Evolutionary conservation across 1,284 basidiomycete species (phyloP).

Genomic region (Fereydounia khargensis): DNA sequence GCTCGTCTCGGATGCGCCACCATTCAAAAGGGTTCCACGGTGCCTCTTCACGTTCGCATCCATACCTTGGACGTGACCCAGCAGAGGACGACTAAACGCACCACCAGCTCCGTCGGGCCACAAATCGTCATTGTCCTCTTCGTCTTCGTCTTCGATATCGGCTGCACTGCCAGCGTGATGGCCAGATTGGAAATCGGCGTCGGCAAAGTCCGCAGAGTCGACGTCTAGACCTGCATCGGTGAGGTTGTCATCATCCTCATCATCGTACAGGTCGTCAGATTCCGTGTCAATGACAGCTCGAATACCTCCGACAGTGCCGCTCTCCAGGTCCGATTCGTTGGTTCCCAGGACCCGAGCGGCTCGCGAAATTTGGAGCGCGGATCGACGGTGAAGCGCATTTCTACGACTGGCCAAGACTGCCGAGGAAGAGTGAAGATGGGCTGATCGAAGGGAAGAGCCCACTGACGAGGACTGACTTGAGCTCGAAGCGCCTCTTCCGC

Average conservation of each 20-base stretch:
- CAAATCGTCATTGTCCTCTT: constrained; percentile 13
- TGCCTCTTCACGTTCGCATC: too few species aligned
- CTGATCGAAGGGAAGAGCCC: too few species aligned
- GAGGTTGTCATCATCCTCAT: constrained; percentile 2
- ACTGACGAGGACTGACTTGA: too few species aligned
- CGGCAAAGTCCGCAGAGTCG: neutral
- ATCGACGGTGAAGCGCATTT: too few species aligned
- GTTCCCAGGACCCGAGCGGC: constrained; percentile 38
- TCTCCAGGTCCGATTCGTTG: constrained; percentile 35
- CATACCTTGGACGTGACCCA: constrained; percentile 11
- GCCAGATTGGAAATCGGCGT: neutral
- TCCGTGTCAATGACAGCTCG: constrained; percentile 28
- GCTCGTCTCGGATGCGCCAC: too few species aligned
- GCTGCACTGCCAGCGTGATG: too few species aligned
- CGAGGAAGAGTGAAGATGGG: too few species aligned
- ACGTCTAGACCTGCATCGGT: neutral
- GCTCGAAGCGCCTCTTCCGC: too few species aligned
- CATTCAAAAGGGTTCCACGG: too few species aligned
- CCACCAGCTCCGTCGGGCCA: constrained; percentile 40
- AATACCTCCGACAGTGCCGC: constrained; percentile 39
- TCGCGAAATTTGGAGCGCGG: too few species aligned
- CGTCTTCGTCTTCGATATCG: constrained; percentile 18
- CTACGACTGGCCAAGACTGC: too few species aligned
- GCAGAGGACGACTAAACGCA: constrained; percentile 29
- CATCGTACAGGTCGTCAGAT: constrained; percentile 2